Evolutionary conservation across 441 rosid genomes (phyloP).

Genomic region (Populus tomentosa): DNA sequence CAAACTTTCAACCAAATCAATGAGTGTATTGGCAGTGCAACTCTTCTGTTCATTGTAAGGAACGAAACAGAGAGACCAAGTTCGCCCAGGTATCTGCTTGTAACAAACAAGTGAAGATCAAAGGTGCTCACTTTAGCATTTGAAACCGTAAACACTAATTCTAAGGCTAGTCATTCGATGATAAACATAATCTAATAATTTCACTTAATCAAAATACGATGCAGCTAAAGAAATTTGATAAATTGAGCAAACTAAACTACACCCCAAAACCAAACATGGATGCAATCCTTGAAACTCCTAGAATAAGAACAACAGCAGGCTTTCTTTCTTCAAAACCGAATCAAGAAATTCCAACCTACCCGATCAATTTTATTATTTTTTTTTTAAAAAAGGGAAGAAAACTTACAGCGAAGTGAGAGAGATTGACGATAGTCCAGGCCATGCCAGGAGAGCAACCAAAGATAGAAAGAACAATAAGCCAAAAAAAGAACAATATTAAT

Average conservation of each 20-base stretch:
- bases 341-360: neutral
- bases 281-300: neutral
- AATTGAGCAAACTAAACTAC: neutral
- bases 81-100: too few species aligned
- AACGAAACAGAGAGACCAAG: too few species aligned
- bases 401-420: slow-evolving; percentile 67
- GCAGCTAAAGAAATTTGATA: neutral
- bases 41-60: too few species aligned
- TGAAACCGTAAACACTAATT: neutral
- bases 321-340: slow-evolving; percentile 2
- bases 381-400: neutral
- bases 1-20: too few species aligned
- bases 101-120: too few species aligned
- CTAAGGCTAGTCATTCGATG: neutral
- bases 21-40: too few species aligned
- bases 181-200: too few species aligned
- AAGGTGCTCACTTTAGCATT: too few species aligned
- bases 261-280: neutral
- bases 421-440: slow-evolving; percentile 94
- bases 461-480: slow-evolving; percentile 76
- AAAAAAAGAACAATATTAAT: slow-evolving; percentile 69
- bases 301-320: neutral
- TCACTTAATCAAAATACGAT: neutral
- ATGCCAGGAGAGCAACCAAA: slow-evolving; percentile 78
- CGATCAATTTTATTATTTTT: too few species aligned